phyloP scores from a whole-genome alignment of 2,329 filamentous ascomycete species.

The Lithohypha guttulata region DNA sequence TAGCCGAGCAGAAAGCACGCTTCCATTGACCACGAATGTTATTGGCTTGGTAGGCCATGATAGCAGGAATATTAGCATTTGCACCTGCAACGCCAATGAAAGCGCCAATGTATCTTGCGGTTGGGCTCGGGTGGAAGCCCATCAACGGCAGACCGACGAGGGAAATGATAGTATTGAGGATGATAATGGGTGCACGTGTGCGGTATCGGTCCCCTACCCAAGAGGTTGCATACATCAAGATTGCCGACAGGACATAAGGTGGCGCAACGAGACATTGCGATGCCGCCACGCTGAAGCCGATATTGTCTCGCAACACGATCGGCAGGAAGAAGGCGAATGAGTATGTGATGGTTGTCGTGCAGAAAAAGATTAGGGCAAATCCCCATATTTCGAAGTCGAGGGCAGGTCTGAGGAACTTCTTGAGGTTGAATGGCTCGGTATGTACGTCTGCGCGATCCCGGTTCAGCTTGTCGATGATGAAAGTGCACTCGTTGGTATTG shows the following conservation, averaged over 20 bases:
- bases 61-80: conserved; percentile 63
- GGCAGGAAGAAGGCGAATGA: conserved; percentile 70
- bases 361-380: conserved; percentile 42
- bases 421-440: conserved; percentile 37
- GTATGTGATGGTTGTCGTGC: conserved; percentile 61
- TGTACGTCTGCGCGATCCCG: conserved; percentile 43
- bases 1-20: conserved; percentile 65
- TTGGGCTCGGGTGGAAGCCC: conserved; percentile 32
- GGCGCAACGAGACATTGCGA: conserved; percentile 64
- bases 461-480: conserved; percentile 37
- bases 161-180: conserved; percentile 54
- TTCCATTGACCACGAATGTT: conserved; percentile 86
- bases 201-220: conserved; percentile 58
- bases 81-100: conserved; percentile 63
- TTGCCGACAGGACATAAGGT: conserved; percentile 51
- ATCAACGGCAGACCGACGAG: conserved; percentile 51
- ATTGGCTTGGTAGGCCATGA: conserved; percentile 72
- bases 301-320: conserved; percentile 53
- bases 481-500: conserved; percentile 16
- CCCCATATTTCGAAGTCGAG: conserved; percentile 45
- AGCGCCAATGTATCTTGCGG: conserved; percentile 58
- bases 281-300: conserved; percentile 54
- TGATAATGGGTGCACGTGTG: conserved; percentile 54
- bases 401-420: conserved; percentile 38
- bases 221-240: conserved; percentile 50